Evolutionary conservation across 140 eudicot genomes (phyloP), one percentile per base, ranked within the genome.

Genomic region (Flaveria floridana): DNA sequence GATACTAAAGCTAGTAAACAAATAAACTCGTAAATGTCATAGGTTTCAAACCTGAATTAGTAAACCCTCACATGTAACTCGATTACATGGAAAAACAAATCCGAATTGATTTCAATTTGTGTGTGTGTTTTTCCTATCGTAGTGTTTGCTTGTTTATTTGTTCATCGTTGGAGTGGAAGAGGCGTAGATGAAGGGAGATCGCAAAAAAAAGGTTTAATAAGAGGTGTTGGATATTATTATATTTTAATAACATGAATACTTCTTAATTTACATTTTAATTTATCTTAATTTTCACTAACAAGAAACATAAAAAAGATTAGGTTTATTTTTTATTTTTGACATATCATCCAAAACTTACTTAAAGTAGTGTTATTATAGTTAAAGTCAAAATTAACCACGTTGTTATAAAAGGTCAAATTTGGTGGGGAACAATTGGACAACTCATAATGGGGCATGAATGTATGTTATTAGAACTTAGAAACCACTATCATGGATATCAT

Each of bases 401-500:
- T 25, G 14, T 25, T 23, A 25, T 44, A 25, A 26, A 26, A 25
- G 67, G 42, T 61, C 42, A 61, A 23, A 12, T 61, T 61, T 13
- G 12, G 67, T 61, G 67, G 67, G 67, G 18, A 42, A 26, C 41
- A 12, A 25, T 26, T 30, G 42, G 67, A 61, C 67, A 61, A 25
- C 25, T 61, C 67, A 61, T 61, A 61, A 61, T 61, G 67, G 41
- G 19, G 42, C 67, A 26, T 26, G 28, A 61, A 26, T 61, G 44
- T 61, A 61, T 61, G 42, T 61, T 61, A 39, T 61, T 61, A 26
- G 67, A 61, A 61, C 67, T 25, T 4, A 14, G 23, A 58, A 10
- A 61, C 41, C 66, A 61, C 66, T 25, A 23, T 61, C 66, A 23
- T 61, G 42, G 10, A 23, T 61, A 61, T 25, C 41, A 25, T 57